Evolutionary conservation across 164 flowering plant species (phyloP).

Genomic region (Vitis cinerea): DNA sequence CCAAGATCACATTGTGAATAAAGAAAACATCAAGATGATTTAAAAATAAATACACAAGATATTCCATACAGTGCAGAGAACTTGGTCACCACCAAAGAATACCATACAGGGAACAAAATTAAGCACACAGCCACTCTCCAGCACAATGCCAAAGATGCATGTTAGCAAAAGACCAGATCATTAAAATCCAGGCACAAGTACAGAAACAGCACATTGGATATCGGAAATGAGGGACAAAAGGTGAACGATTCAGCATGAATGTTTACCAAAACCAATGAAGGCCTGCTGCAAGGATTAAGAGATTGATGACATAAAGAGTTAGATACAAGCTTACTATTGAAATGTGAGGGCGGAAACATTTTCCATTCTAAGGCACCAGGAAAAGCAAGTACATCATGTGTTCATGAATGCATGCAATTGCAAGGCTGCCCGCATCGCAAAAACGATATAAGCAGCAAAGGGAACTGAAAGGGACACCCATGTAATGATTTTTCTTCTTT

Average conservation of each 20-base stretch:
- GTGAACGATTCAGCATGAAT: neutral
- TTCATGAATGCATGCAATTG: slow-evolving; percentile 16
- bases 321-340: neutral
- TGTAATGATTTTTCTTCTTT: slow-evolving; percentile 17
- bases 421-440: slow-evolving; percentile 10
- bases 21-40: neutral
- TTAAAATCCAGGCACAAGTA: neutral
- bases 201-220: neutral
- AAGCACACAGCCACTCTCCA: too few species aligned
- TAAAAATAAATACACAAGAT: neutral
- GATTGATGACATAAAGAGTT: neutral
- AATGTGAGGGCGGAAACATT: neutral
- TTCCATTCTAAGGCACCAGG: neutral
- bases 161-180: too few species aligned
- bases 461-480: slow-evolving; percentile 21
- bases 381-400: slow-evolving; percentile 13
- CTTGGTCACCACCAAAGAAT: too few species aligned
- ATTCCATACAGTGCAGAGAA: too few species aligned
- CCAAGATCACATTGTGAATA: neutral
- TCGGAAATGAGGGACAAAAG: neutral
- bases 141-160: too few species aligned
- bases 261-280: neutral
- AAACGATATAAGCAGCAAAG: slow-evolving; percentile 11
- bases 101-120: too few species aligned
- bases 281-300: neutral